Percentiles rank a stretch among this genome's conserved stretches.
phyloP scores from a whole-genome alignment of 2,329 filamentous ascomycete genomes.

The Metarhizium humberi region DNA sequence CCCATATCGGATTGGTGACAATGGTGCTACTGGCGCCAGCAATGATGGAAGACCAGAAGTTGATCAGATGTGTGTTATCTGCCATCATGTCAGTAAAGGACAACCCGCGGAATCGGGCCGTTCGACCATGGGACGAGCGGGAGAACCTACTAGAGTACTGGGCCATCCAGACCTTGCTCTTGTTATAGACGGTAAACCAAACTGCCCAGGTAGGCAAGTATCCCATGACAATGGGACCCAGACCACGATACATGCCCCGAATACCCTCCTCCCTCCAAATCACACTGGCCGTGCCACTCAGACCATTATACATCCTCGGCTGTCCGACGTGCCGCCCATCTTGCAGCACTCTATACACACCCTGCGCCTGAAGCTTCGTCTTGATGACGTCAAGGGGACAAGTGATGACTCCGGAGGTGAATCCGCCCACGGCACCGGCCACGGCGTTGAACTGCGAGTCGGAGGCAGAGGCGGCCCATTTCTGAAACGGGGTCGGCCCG shows the following conservation, averaged over 20 bases:
- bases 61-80: constrained; percentile 71
- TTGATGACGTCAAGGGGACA: constrained; percentile 99
- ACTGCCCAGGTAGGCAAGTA: constrained; percentile 98
- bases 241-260: constrained; percentile 81
- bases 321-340: constrained; percentile 39
- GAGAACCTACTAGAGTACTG: constrained; percentile 48
- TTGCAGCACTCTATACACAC: constrained; percentile 57
- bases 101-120: neutral
- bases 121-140: neutral
- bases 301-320: constrained; percentile 66
- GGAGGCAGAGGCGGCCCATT: constrained; percentile 46
- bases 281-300: constrained; percentile 74
- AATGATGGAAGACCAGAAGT: constrained; percentile 81
- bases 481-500: constrained; percentile 36
- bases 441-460: constrained; percentile 69
- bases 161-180: constrained; percentile 66
- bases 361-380: constrained; percentile 93
- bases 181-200: constrained; percentile 94
- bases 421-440: constrained; percentile 79
- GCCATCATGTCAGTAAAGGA: constrained; percentile 2
- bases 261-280: constrained; percentile 88
- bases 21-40: constrained; percentile 90
- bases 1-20: constrained; percentile 96
- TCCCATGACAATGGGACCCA: constrained; percentile 89
- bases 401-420: constrained; percentile 88